Evolutionary conservation across 371 early-diverging fungal species (phyloP).

Genomic region (Synchytrium microbalum): DNA sequence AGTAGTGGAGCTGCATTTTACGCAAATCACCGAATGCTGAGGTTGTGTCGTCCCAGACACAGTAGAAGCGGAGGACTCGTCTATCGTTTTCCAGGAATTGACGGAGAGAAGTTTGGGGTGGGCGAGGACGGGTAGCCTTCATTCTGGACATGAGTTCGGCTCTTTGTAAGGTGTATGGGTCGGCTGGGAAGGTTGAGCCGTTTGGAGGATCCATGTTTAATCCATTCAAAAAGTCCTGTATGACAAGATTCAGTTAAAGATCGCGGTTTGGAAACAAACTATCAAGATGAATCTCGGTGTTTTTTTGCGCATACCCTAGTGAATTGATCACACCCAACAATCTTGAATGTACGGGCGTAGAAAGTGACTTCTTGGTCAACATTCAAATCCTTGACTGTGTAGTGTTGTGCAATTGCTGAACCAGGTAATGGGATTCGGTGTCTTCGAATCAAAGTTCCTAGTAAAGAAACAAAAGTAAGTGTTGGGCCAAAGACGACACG

Average conservation of each 20-base stretch:
- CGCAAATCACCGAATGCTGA: conserved; percentile 45
- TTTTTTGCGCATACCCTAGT: conserved; percentile 39
- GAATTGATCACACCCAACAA: conserved; percentile 49
- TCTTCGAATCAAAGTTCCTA: conserved; percentile 39
- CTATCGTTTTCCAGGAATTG: conserved; percentile 52
- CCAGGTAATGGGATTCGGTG: conserved; percentile 39
- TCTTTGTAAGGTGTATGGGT: conserved; percentile 38
- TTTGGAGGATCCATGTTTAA: conserved; percentile 29
- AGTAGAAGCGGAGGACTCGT: conserved; percentile 49
- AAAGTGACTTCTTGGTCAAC: conserved; percentile 44
- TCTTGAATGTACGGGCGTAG: conserved; percentile 42
- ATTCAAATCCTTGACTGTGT: conserved; percentile 40
- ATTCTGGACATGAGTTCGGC: conserved; percentile 35
- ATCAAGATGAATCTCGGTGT: background rate
- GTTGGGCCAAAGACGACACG: too few species aligned
- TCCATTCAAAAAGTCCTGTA: conserved; percentile 8
- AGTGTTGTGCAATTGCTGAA: conserved; percentile 36
- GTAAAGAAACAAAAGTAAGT: background rate
- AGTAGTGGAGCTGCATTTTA: conserved; percentile 50
- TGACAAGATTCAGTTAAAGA: background rate
- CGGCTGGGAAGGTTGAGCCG: conserved; percentile 27
- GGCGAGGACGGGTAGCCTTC: conserved; percentile 39
- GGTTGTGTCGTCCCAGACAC: conserved; percentile 50
- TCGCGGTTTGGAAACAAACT: background rate
- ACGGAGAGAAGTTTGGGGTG: conserved; percentile 36